These are phyloP conservation scores for Cutaneotrichosporon daszewskae DNA, from an alignment of 1,284 basidiomycete species.

Conservation along the genomic window DNA sequence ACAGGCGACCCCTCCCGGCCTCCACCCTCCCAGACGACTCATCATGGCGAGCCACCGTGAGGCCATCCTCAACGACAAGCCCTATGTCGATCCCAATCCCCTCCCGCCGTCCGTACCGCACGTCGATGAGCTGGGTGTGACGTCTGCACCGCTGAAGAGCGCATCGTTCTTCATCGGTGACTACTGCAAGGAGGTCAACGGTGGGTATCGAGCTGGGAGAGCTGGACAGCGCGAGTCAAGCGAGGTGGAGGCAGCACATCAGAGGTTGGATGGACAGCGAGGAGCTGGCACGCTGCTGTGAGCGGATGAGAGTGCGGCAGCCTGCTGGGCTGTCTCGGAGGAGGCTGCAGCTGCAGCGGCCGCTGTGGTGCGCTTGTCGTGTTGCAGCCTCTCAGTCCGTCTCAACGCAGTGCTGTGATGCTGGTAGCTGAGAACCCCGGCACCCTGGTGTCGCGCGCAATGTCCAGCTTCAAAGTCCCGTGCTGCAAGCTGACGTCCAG, in stretches of 20 bases:
- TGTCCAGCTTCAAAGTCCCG: too few relatives aligned
- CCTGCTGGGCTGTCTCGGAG: background rate
- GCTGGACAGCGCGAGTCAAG: too few relatives aligned
- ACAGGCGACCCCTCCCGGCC: constrained; percentile 1
- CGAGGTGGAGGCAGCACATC: background rate
- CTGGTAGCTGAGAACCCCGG: too few relatives aligned
- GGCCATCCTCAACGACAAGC: constrained; percentile 42
- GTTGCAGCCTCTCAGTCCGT: too few relatives aligned
- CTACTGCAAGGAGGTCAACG: constrained; percentile 94
- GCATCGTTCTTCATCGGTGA: constrained; percentile 96
- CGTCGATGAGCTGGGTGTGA: constrained; percentile 83
- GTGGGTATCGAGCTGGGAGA: constrained; percentile 62
- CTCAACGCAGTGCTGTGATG: too few relatives aligned
- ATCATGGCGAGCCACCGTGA: constrained; percentile 34
- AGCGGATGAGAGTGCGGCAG: too few relatives aligned
- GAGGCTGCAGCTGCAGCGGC: background rate
- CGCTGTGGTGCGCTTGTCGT: too few relatives aligned
- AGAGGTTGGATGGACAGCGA: background rate
- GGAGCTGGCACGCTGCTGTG: background rate
- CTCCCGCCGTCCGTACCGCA: constrained; percentile 69
- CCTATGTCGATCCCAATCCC: constrained; percentile 66
- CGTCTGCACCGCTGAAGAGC: constrained; percentile 91
- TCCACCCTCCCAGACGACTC: background rate
- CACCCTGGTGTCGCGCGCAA: too few relatives aligned
- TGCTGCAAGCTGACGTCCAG: constrained; percentile 53